Evolutionary conservation across 2,329 filamentous ascomycete species (phyloP), one percentile per base, ranked within the genome.

Genomic region (Ceratocystis harringtonii): DNA sequence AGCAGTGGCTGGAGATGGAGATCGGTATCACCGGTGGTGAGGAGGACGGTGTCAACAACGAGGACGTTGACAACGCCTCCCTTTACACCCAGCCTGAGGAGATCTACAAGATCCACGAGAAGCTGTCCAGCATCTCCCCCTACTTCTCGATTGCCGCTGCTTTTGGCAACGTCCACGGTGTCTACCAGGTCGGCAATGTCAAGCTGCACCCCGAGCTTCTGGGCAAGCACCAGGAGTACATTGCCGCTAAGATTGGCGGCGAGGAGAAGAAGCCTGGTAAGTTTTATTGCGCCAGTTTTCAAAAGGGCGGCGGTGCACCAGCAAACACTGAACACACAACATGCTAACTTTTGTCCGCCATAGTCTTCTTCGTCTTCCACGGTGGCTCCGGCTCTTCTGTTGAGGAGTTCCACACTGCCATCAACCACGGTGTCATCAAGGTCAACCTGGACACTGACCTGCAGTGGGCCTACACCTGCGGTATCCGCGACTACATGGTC

Each of bases 1-100:
- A 95, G 84, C 91, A 96, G 79, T 97, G 90, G 90, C 85, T 99
- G 71, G 94, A 99, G 85, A 99, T 97, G 92, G 88, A 90, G 76
- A 81, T 79, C 70, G 76, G 76, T 75, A 95, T 96, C 79, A 97
- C 94, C 68, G 92, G 92, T 80, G 91, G 92, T 79, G 92, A 96
- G 81, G 92, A 96, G 78, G 92, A 67, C 41, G 92, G 92, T 79
- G 92, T 97, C 77, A 95, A 96, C 88, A 97, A 97, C 82, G 91
- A 96, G 80, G 84, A 87, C 72, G 92, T 96, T 71, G 92, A 96
- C 84, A 96, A 96, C 85, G 88, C 88, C 82, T 89, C 89, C 68
- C 86, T 97, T 70, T 96, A 97, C 86, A 95, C 90, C 61, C 94
- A 99, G 80, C 92, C 92, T 71, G 90, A 96, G 81, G 92, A 96